A percentile compares a stretch with the other conserved stretches of the same genome.
These are phyloP conservation scores for Ustilago curta DNA, from an alignment of 1,284 basidiomycete genomes.

Conservation along the genomic window DNA sequence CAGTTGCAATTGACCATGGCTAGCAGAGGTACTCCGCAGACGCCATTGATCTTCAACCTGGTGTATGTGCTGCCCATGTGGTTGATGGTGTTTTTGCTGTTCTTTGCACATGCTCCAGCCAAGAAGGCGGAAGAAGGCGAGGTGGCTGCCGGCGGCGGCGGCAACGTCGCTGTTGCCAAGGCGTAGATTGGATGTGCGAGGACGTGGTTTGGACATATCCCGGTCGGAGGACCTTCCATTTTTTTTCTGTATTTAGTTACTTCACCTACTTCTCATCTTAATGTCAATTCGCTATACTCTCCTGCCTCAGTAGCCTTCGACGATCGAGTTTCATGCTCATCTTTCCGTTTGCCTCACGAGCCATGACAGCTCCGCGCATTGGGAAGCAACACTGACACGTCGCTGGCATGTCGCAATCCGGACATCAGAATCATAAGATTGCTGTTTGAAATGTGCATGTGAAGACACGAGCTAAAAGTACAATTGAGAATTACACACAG, in stretches of 20 bases:
- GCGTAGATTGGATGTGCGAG: conserved; percentile 1
- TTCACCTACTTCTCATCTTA: too few species aligned
- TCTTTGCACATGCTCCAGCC: conserved; percentile 54
- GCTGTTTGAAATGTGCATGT: too few species aligned
- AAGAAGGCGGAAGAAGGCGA: conserved; percentile 16
- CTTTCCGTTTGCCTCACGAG: too few species aligned
- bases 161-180: conserved; percentile 26
- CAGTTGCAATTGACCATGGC: conserved; percentile 54
- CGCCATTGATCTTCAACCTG: conserved; percentile 55
- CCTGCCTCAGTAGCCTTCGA: too few species aligned
- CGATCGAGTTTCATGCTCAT: too few species aligned
- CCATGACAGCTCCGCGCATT: too few species aligned
- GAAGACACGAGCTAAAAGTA: conserved; percentile 10
- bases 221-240: too few species aligned
- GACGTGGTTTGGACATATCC: neutral
- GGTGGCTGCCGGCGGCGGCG: conserved; percentile 1
- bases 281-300: too few species aligned
- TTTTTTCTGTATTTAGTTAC: too few species aligned
- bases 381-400: too few species aligned
- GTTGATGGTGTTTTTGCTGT: conserved; percentile 55
- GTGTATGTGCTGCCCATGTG: conserved; percentile 58
- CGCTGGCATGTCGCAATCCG: too few species aligned
- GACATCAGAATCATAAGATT: neutral
- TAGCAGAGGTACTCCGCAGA: conserved; percentile 44
- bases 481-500: neutral